Conservation (phyloP, 371 early-diverging fungal genomes). For the Lichtheimia hyalospora region DNA sequence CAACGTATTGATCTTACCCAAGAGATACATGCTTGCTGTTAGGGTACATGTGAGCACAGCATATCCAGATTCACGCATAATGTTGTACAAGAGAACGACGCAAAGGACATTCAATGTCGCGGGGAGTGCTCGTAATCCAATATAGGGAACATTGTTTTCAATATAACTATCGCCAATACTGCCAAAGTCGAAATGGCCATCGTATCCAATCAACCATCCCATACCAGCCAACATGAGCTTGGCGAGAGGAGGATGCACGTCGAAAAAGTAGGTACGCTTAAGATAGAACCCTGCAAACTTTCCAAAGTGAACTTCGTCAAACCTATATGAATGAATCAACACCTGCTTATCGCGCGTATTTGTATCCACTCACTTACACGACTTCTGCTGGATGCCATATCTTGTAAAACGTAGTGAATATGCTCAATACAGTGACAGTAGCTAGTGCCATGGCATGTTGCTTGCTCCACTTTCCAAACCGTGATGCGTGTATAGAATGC, state of each 20-base stretch:
- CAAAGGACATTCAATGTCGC: slow-evolving; percentile 82
- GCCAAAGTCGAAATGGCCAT: slow-evolving; percentile 92
- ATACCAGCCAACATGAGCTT: slow-evolving; percentile 92
- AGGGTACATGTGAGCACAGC: slow-evolving; percentile 75
- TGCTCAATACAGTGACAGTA: slow-evolving; percentile 14
- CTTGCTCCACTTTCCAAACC: neutral
- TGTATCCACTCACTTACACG: slow-evolving; percentile 45
- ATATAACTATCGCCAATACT: slow-evolving; percentile 92
- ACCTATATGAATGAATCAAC: no score
- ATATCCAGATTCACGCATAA: slow-evolving; percentile 86
- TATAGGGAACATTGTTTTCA: slow-evolving; percentile 87
- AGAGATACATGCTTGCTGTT: slow-evolving; percentile 75
- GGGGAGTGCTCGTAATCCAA: slow-evolving; percentile 78
- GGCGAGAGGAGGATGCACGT: slow-evolving; percentile 99
- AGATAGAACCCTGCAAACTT: slow-evolving; percentile 98
- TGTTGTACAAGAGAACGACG: slow-evolving; percentile 80
- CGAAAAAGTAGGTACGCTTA: slow-evolving; percentile 94
- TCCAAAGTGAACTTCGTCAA: slow-evolving; percentile 99
- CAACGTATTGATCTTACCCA: slow-evolving; percentile 57
- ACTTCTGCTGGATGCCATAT: slow-evolving; percentile 70
- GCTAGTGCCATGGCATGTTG: slow-evolving; percentile 3
- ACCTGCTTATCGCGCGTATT: no score
- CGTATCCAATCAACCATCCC: slow-evolving; percentile 87
- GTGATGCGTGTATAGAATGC: neutral
- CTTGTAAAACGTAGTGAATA: slow-evolving; percentile 39